These are phyloP conservation scores for Cardamine occulta DNA, from an alignment of 345 rosid genomes.

Conservation along the genomic window DNA sequence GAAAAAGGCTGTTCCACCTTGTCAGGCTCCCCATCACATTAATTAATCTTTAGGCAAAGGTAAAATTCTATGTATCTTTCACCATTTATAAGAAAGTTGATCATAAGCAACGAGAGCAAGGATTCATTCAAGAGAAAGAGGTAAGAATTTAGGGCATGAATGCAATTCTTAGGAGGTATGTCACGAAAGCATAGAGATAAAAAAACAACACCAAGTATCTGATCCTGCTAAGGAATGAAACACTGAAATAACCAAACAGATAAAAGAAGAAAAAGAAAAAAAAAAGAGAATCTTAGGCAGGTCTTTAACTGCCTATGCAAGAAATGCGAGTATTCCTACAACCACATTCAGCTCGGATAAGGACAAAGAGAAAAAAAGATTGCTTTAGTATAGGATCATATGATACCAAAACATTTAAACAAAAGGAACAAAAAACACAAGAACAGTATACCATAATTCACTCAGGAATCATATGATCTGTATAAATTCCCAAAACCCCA, in stretches of 20 bases:
- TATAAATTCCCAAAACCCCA: slow-evolving; percentile 50
- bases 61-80: slow-evolving; percentile 18
- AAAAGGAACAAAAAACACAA: slow-evolving; percentile 13
- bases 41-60: slow-evolving; percentile 7
- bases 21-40: slow-evolving; percentile 5
- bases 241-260: slow-evolving; percentile 16
- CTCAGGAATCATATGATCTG: slow-evolving; percentile 37
- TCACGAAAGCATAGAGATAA: slow-evolving; percentile 25
- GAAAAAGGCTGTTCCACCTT: slow-evolving; percentile 18
- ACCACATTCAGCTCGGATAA: slow-evolving; percentile 21
- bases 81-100: slow-evolving; percentile 15
- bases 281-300: slow-evolving; percentile 19
- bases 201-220: slow-evolving; percentile 20
- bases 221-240: slow-evolving; percentile 20
- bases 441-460: slow-evolving; percentile 11
- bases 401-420: neutral
- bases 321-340: slow-evolving; percentile 19
- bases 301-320: slow-evolving; percentile 22
- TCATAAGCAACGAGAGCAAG: neutral
- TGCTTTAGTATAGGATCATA: neutral
- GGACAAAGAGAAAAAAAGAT: slow-evolving; percentile 13
- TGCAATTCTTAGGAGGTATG: neutral
- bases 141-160: slow-evolving; percentile 5
- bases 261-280: neutral
- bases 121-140: slow-evolving; percentile 17